Conservation (phyloP, 2,329 filamentous ascomycete species). For the Chaetomiaceae sp. region DNA sequence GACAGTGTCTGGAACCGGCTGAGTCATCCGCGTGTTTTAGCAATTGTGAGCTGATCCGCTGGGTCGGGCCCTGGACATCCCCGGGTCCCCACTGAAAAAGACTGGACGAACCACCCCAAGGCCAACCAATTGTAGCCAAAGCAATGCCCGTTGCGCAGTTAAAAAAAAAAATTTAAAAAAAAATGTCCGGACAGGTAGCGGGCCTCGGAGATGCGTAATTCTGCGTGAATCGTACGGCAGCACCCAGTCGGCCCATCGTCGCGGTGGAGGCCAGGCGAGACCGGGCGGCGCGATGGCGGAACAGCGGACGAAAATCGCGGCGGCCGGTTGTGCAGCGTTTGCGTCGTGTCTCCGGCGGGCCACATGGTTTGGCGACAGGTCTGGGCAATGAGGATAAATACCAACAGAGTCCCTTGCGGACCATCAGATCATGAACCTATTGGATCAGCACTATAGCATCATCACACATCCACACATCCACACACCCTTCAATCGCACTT, state of each 20-base stretch:
- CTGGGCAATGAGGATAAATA: constrained; percentile 5
- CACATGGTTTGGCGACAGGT: neutral
- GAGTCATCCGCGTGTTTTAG: constrained; percentile 19
- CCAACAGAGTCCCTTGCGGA: neutral
- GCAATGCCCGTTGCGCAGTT: neutral
- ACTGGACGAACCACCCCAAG: neutral
- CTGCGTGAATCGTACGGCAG: constrained; percentile 8
- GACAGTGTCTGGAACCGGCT: constrained; percentile 2
- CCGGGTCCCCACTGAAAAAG: neutral
- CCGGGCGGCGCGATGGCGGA: neutral
- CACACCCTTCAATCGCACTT: constrained; percentile 3
- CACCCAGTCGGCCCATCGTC: constrained; percentile 13
- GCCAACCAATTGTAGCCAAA: constrained; percentile 5
- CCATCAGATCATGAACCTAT: neutral
- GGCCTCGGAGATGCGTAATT: constrained; percentile 20
- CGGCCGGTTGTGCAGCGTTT: neutral
- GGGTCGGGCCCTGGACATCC: neutral
- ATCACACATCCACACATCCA: neutral
- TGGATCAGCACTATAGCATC: neutral
- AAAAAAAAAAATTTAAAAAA: no score
- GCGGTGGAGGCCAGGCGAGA: constrained; percentile 4
- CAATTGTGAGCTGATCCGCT: constrained; percentile 24
- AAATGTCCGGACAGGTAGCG: neutral
- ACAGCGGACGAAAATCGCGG: neutral
- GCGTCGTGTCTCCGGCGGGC: neutral